Evolutionary conservation across 306 rosid genomes (phyloP), one percentile per base, ranked within the genome.

Genomic region (Quercus gilva): DNA sequence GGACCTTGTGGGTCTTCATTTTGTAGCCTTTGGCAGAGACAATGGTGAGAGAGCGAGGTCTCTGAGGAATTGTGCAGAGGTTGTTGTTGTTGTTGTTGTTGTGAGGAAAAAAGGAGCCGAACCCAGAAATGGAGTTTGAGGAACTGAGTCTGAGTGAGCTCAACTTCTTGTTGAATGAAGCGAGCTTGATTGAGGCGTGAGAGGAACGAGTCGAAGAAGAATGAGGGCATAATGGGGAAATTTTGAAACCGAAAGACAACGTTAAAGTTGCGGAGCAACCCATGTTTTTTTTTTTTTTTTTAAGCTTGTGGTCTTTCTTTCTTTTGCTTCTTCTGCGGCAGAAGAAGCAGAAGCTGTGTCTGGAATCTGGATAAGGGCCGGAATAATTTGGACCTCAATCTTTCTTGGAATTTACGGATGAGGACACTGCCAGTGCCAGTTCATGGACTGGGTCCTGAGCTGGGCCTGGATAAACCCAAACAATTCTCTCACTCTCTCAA

Each of bases 1-100:
- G 7, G 71, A 92, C 99, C 98, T 95, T 95, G 88, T 92, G 99
- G 75, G 97, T 95, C 86, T 95, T 95, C 92, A 89, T 85, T 83
- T 95, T 95, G 90, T 92, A 92, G 81, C 99, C 99, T 81, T 92
- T 95, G 19, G 92, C 90, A 5, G 94, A 71, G 70, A 87, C 91
- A 43, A 95, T 71, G 26, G 94, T 90, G 85, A 93, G 93, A 76
- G 92, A 72, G 37, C 84, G 84, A 83, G 14, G 81, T 75, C 75
- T 75, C 33, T 15, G 79, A 78, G 85, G 73, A 19, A 25, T 41
- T 41, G 45, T 41, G 71, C 26, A 86, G 59, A 73, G 83, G 76
- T 67, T 2, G 80, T 49, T 69, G 29, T 78, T 84, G 76, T 67
- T 2, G 80, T 49, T 69, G 29, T 78, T 84, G 19, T 78, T 84